These are phyloP conservation scores for Hericium coralloides DNA, from an alignment of 768 basidiomycete species.

Conservation along the genomic window DNA sequence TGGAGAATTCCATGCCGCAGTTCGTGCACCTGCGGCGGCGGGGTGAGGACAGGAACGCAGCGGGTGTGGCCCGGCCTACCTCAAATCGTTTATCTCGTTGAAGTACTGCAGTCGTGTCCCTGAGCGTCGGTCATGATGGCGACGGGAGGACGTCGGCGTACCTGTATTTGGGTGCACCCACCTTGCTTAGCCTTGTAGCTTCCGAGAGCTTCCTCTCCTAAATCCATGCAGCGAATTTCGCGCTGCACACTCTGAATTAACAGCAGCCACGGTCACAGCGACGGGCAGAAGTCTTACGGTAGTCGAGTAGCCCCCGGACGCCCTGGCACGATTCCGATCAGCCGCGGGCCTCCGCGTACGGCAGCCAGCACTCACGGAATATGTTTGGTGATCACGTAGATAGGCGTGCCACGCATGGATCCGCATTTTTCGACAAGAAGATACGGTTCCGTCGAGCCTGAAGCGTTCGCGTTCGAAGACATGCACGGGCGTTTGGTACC, in stretches of 20 bases:
- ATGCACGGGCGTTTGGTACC: slow-evolving; percentile 17
- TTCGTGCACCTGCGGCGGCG: slow-evolving; percentile 26
- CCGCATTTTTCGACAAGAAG: slow-evolving; percentile 35
- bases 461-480: slow-evolving; percentile 16
- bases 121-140: not conserved
- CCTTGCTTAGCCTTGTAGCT: slow-evolving; percentile 31
- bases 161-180: slow-evolving; percentile 35
- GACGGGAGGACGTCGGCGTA: slow-evolving; percentile 13
- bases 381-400: slow-evolving; percentile 34
- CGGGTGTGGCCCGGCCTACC: slow-evolving; percentile 20
- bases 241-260: slow-evolving; percentile 16
- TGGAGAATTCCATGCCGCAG: slow-evolving; percentile 33
- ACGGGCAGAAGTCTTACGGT: too few relatives aligned
- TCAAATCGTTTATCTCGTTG: slow-evolving; percentile 30
- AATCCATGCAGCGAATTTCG: slow-evolving; percentile 36
- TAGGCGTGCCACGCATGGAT: slow-evolving; percentile 31
- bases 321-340: not conserved
- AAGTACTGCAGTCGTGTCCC: slow-evolving; percentile 22
- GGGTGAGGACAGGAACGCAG: not conserved
- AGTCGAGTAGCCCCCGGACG: not conserved
- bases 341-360: not conserved
- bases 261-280: not conserved
- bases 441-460: slow-evolving; percentile 21
- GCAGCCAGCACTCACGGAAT: slow-evolving; percentile 26
- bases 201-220: slow-evolving; percentile 30